A percentile compares a stretch with the other conserved stretches of the same genome.
Conservation (phyloP, 2,329 filamentous ascomycete genomes). For the Fusarium metavorans region DNA sequence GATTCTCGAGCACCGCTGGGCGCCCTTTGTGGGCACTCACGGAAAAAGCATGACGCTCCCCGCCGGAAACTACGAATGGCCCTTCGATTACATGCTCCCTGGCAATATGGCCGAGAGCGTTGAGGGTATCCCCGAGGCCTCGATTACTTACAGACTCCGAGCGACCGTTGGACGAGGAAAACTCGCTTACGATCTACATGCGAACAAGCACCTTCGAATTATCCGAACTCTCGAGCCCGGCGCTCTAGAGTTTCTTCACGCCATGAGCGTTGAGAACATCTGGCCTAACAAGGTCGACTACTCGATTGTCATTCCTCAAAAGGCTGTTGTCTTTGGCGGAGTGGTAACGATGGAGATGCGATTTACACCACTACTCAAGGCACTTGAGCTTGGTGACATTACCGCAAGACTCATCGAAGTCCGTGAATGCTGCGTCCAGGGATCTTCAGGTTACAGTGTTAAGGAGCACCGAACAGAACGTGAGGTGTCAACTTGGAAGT, state of each 20-base stretch:
- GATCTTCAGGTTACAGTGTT: slow-evolving; percentile 58
- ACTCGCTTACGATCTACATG: slow-evolving; percentile 86
- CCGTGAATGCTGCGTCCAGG: slow-evolving; percentile 73
- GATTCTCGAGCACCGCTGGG: slow-evolving; percentile 78
- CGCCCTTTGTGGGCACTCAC: slow-evolving; percentile 70
- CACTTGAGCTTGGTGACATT: slow-evolving; percentile 85
- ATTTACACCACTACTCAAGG: slow-evolving; percentile 89
- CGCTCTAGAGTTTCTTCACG: slow-evolving; percentile 82
- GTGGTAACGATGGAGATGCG: slow-evolving; percentile 85
- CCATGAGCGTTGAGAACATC: slow-evolving; percentile 96
- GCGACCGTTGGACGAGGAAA: slow-evolving; percentile 89
- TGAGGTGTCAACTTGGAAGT: slow-evolving; percentile 71
- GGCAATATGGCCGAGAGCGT: slow-evolving; percentile 86
- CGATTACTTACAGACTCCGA: slow-evolving; percentile 90
- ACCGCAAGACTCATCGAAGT: slow-evolving; percentile 84
- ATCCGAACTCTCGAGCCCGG: slow-evolving; percentile 82
- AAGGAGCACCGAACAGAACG: slow-evolving; percentile 73
- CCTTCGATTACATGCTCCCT: slow-evolving; percentile 80
- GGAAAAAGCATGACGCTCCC: slow-evolving; percentile 70
- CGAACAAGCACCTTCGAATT: slow-evolving; percentile 82
- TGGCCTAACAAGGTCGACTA: slow-evolving; percentile 99
- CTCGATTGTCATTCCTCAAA: slow-evolving; percentile 91
- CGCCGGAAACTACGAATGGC: slow-evolving; percentile 86
- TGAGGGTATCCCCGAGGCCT: slow-evolving; percentile 87
- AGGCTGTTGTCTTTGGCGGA: slow-evolving; percentile 95